These are phyloP conservation scores for Plasmodium gaboni DNA, from an alignment of 169 alveolate genomes.

Conservation along the genomic window DNA sequence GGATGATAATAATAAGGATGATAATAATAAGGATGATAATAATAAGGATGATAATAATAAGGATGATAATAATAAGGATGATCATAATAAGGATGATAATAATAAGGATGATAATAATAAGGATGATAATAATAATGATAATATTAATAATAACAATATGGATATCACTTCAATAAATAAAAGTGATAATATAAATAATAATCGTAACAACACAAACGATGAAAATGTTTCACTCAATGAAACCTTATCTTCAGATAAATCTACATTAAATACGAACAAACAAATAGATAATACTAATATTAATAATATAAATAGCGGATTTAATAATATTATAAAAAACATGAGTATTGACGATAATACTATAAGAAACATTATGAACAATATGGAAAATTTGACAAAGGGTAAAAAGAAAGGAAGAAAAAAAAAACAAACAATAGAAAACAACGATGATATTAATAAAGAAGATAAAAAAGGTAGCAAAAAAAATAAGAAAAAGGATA, in stretches of 20 bases:
- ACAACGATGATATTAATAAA: not conserved
- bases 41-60: not conserved
- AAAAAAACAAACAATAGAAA: not conserved
- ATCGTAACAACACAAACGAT: not conserved
- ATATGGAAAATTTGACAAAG: too few relatives aligned
- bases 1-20: not conserved
- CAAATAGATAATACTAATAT: conserved; percentile 4
- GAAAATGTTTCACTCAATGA: too few relatives aligned
- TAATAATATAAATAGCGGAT: conserved; percentile 17
- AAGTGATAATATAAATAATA: not conserved
- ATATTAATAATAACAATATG: not conserved
- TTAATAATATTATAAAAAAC: conserved; percentile 19
- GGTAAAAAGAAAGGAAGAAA: too few relatives aligned
- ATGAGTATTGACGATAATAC: conserved; percentile 11
- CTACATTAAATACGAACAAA: too few relatives aligned
- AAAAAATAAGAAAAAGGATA: not conserved
- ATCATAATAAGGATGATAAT: not conserved
- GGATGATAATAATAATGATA: not conserved
- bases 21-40: conserved; percentile 16
- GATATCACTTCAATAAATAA: not conserved
- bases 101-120: not conserved
- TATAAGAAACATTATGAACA: too few relatives aligned
- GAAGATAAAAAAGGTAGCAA: not conserved
- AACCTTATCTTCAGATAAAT: too few relatives aligned
- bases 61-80: conserved; percentile 17